Evolutionary conservation across 352 stramenopile species (phyloP).

Genomic region (Phytophthora sansomeana): DNA sequence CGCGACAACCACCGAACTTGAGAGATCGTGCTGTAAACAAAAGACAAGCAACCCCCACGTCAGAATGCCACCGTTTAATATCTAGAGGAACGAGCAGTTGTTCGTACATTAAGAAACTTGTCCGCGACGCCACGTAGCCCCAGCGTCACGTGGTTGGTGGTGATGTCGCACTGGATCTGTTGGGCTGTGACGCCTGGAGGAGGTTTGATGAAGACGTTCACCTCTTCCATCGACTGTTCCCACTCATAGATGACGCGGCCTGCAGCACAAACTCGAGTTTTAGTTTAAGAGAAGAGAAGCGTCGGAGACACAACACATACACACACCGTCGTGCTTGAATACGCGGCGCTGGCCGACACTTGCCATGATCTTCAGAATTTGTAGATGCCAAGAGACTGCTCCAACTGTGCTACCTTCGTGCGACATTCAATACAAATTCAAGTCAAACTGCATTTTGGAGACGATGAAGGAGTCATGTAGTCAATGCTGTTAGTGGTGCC

Average conservation of each 20-base stretch:
- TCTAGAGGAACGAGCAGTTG: too few relatives aligned
- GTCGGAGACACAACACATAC: not conserved
- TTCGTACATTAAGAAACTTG: conserved; percentile 93
- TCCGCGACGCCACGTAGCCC: conserved; percentile 88
- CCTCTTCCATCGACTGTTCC: conserved; percentile 95
- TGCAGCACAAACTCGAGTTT: conserved; percentile 19
- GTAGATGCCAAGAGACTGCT: not conserved
- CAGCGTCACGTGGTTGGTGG: conserved; percentile 87
- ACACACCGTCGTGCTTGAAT: conserved; percentile 78
- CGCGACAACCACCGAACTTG: conserved; percentile 91
- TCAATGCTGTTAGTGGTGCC: too few relatives aligned
- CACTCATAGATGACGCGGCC: conserved; percentile 95
- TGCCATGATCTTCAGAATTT: conserved; percentile 43
- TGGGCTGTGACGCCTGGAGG: conserved; percentile 84
- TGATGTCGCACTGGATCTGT: conserved; percentile 92
- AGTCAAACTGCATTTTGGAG: not conserved
- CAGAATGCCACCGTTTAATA: not conserved
- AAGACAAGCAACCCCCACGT: not conserved
- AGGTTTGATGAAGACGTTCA: conserved; percentile 96
- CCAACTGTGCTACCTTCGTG: conserved; percentile 38
- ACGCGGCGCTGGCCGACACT: conserved; percentile 52
- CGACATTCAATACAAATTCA: conserved; percentile 22
- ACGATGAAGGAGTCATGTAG: too few relatives aligned
- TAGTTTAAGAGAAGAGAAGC: not conserved
- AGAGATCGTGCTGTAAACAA: conserved; percentile 87